Base-by-base conservation (phyloP, 768 basidiomycete genomes). In the Lactarius pseudohatsudake region DNA sequence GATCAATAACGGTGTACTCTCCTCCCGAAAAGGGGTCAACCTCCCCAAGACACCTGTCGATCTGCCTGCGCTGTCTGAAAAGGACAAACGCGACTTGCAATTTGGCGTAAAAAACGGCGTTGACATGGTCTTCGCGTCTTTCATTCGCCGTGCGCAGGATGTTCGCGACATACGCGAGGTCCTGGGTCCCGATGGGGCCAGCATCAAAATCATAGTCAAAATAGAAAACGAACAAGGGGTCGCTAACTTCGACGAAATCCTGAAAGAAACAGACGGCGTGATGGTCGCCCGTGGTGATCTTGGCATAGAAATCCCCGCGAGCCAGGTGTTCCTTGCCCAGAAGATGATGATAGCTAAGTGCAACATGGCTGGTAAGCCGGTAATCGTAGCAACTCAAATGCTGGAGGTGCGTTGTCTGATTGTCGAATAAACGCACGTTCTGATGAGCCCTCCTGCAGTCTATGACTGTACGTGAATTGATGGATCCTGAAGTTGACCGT, bases 291-390 rank as follows among this genome's bases (percentile, higher is more conserved):
- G 97, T 80, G 97, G 97, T 78, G 97, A 99, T 77, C 84, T 99
- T 59, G 97, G 97, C 77, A 99, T 99, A 74, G 97, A 99, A 80
- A 99, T 99, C 72, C 97, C 97, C n/a, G 94, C 97, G 54, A 92
- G 90, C 74, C 97, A 98, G 75, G 97, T 99, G 55, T 99, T 99
- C 85, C 82, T 98, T 73, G 97, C 97, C 9, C 97, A 99, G 78
- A 99, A 99, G 83, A 98, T 98, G 96, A 99, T 99, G 96, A 99
- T 98, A 73, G 87, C 96, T 66, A 98, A 98, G 82, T 97, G 95
- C 81, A 98, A 97, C 83, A 91, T 96, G 74, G 89, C 86, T 62
- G 97, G 97, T 72, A 99, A 99, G 82, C 96, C 97, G 50, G 92
- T 93, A 74, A 98, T 99, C 76, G 96, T 97, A 68, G 97, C 97